A percentile compares a stretch with the other conserved stretches of the same genome.
Conservation (phyloP, 2,329 filamentous ascomycete species). For the Penicillium glabrum region DNA sequence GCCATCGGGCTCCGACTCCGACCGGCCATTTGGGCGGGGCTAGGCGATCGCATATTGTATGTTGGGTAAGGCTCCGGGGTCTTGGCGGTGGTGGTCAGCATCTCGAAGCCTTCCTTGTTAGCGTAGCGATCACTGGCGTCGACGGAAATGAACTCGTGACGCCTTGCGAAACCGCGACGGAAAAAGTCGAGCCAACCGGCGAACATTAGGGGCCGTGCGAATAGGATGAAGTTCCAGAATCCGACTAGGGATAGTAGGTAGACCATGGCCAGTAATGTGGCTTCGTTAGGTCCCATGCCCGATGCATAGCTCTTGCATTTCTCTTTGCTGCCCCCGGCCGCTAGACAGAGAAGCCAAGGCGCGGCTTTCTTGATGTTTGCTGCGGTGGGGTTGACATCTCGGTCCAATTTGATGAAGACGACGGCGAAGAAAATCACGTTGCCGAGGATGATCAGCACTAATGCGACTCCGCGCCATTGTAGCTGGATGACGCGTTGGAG, state of each 20-base stretch:
- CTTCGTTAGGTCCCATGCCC: slow-evolving; percentile 68
- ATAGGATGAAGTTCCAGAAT: slow-evolving; percentile 77
- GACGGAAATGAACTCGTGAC: slow-evolving; percentile 82
- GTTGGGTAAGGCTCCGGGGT: slow-evolving; percentile 31
- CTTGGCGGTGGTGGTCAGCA: slow-evolving; percentile 55
- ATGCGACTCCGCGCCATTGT: slow-evolving; percentile 90
- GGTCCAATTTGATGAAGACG: slow-evolving; percentile 85
- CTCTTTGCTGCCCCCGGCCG: slow-evolving; percentile 60
- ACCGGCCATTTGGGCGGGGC: slow-evolving; percentile 13
- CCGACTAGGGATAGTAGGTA: slow-evolving; percentile 83
- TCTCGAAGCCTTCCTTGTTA: slow-evolving; percentile 74
- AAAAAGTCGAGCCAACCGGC: slow-evolving; percentile 75
- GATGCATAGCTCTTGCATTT: slow-evolving; percentile 64
- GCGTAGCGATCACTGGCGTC: slow-evolving; percentile 70
- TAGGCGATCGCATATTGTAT: slow-evolving; percentile 22
- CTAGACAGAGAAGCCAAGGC: slow-evolving; percentile 74
- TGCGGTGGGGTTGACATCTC: slow-evolving; percentile 60
- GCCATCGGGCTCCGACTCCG: slow-evolving; percentile 28
- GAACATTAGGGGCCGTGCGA: slow-evolving; percentile 82
- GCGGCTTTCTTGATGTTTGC: slow-evolving; percentile 57
- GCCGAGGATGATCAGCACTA: slow-evolving; percentile 83
- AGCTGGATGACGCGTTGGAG: slow-evolving; percentile 83
- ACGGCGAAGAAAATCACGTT: slow-evolving; percentile 94
- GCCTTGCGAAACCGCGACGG: slow-evolving; percentile 46
- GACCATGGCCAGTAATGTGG: slow-evolving; percentile 77